Evolutionary conservation across 345 rosid genomes (phyloP).

Genomic region (Pelargonium nanum): DNA sequence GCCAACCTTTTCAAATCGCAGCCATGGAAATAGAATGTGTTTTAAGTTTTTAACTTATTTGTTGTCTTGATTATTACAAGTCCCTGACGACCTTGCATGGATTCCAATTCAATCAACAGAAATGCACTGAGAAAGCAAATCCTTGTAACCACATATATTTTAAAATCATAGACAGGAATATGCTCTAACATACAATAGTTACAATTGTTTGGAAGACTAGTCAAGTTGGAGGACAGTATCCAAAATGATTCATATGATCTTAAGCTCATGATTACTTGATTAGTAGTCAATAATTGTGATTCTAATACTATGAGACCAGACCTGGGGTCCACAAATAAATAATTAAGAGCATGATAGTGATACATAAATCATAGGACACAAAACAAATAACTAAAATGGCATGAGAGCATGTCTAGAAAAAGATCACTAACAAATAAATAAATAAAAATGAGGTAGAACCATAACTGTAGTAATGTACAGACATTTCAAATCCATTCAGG

Average conservation of each 20-base stretch:
- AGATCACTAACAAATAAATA: not conserved
- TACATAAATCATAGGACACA: not conserved
- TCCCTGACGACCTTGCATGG: not conserved
- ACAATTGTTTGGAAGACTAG: not conserved
- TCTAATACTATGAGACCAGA: too few relatives aligned
- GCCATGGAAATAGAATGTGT: not conserved
- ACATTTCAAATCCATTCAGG: not conserved
- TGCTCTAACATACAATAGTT: not conserved
- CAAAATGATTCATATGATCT: not conserved
- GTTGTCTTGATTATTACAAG: too few relatives aligned
- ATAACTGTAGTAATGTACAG: not conserved
- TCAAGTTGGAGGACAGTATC: not conserved
- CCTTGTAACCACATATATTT: not conserved
- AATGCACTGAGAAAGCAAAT: not conserved
- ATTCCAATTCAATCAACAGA: too few relatives aligned
- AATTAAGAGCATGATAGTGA: not conserved
- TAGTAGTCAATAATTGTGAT: not conserved
- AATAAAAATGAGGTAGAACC: not conserved
- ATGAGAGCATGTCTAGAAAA: not conserved
- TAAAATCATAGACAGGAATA: not conserved
- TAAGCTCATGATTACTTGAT: not conserved
- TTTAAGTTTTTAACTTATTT: not conserved
- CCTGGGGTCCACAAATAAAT: too few relatives aligned
- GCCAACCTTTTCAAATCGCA: not conserved
- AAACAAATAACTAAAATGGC: not conserved